These are phyloP conservation scores for Tilletia horrida DNA, from an alignment of 1,284 basidiomycete genomes.

Conservation along the genomic window DNA sequence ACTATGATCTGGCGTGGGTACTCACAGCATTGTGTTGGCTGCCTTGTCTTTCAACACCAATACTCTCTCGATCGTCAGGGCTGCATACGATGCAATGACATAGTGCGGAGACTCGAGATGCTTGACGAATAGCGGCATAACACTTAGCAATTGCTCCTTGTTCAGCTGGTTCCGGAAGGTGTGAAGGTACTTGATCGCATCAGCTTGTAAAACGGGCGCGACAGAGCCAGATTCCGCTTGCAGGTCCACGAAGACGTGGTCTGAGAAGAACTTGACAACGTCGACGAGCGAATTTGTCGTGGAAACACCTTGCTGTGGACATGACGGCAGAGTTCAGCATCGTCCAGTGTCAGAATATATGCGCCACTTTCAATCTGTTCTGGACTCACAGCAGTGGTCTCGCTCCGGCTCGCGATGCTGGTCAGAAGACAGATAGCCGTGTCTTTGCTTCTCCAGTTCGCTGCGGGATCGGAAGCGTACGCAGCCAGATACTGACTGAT, in stretches of 20 bases:
- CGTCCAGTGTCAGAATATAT: conserved; percentile 22
- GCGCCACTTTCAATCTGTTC: too few species aligned
- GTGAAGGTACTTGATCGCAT: conserved; percentile 68
- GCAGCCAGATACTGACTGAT: conserved; percentile 70
- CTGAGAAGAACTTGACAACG: conserved; percentile 90
- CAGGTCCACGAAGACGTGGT: conserved; percentile 83
- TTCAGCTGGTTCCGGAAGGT: conserved; percentile 88
- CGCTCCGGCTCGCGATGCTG: conserved; percentile 81
- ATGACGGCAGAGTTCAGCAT: conserved; percentile 18
- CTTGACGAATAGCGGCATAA: conserved; percentile 79
- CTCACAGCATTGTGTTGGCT: conserved; percentile 57
- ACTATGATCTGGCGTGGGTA: neutral
- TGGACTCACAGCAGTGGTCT: conserved; percentile 61
- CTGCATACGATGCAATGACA: conserved; percentile 58
- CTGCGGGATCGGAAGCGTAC: conserved; percentile 63
- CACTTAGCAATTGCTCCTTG: conserved; percentile 86
- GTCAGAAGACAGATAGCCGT: conserved; percentile 91
- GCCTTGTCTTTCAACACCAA: conserved; percentile 75
- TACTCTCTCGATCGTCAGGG: conserved; percentile 57
- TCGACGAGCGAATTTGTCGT: conserved; percentile 87
- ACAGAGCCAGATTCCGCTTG: conserved; percentile 64
- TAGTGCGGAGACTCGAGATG: conserved; percentile 64
- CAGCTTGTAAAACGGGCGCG: conserved; percentile 80
- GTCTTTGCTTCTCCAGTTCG: conserved; percentile 90
- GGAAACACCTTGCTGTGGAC: conserved; percentile 68